Conservation (phyloP, 1,139 yeast genomes). For the Kurtzmaniella quercitrusa region DNA sequence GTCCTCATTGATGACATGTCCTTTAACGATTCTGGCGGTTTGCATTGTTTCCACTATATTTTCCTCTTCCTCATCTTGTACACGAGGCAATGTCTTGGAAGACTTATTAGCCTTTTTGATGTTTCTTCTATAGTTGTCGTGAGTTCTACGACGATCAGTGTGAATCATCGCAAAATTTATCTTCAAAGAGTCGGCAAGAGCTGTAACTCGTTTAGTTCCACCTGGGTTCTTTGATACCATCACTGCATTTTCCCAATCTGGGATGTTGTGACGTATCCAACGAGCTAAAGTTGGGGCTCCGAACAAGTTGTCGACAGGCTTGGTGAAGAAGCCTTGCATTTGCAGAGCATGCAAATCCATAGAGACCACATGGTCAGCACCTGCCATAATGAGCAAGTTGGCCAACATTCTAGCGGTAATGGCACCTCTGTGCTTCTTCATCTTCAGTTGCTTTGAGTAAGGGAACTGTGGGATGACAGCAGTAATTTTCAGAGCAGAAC, state of each 20-base stretch:
- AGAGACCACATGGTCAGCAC: conserved; percentile 97
- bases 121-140: conserved; percentile 54
- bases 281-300: conserved; percentile 96
- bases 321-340: conserved; percentile 98
- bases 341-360: conserved; percentile 98
- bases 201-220: conserved; percentile 96
- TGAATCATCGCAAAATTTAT: conserved; percentile 98
- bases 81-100: conserved; percentile 14
- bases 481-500: conserved; percentile 93
- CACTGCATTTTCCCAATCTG: conserved; percentile 77
- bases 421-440: conserved; percentile 98
- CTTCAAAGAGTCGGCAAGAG: conserved; percentile 91
- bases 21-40: conserved; percentile 93
- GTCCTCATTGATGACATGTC: conserved; percentile 95
- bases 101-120: conserved; percentile 33
- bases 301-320: conserved; percentile 93
- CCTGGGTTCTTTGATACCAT: conserved; percentile 97
- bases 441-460: conserved; percentile 93
- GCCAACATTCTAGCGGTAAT: conserved; percentile 99
- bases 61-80: conserved; percentile 57
- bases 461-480: conserved; percentile 98
- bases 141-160: conserved; percentile 90
- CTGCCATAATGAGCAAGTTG: conserved; percentile 92
- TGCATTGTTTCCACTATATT: conserved; percentile 81
- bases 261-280: conserved; percentile 91